Evolutionary conservation across 768 basidiomycete species (phyloP), one percentile per base, ranked within the genome.

Genomic region (Naematelia encephala): DNA sequence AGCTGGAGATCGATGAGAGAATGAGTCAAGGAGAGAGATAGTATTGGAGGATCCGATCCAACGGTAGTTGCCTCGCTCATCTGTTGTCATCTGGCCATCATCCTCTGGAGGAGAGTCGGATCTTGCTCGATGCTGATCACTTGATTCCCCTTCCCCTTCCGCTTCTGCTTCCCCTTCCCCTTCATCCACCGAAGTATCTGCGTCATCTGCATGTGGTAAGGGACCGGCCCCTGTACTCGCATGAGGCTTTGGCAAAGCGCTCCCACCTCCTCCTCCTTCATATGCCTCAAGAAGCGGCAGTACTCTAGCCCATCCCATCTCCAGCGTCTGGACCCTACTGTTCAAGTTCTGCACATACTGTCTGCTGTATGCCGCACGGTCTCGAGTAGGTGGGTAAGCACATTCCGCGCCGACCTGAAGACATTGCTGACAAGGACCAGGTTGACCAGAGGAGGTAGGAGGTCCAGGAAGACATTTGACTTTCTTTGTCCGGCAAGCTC

Each of bases 321-420:
- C 72, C n/a, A 74, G 54, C 16, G 65, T 67, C 56, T 74, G 72
- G 13, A 74, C 72, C 45, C 72, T 67, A 5, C 49, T 29, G 54
- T 74, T 69, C 22, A 74, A 66, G 42, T 69, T 71, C 56, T 67
- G 65, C 13, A 74, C 72, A 29, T 74, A 74, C 49, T 74, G 72
- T 21, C 72, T 51, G 46, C 57, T 61, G 39, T 71, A 74, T 1
- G 72, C 72, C 23, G 72, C 72, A 44, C 72, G 44, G 47, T 74
- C 72, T 29, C 72, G 58, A 11, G 72, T 67, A 5, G 72, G 69
- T 11, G 69, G 67, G 46, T 71, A 74, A 1, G 52, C 51, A 47
- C 72, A 74, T 56, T 74, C 72, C 14, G 45, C 14, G 14, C 64
- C 62, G 8, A 29, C 65, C 46, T 53, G 50, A n/a, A 60, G 26